Evolutionary conservation across 2,329 filamentous ascomycete species (phyloP), one percentile per base, ranked within the genome.

Genomic region (Cytospora piceae): DNA sequence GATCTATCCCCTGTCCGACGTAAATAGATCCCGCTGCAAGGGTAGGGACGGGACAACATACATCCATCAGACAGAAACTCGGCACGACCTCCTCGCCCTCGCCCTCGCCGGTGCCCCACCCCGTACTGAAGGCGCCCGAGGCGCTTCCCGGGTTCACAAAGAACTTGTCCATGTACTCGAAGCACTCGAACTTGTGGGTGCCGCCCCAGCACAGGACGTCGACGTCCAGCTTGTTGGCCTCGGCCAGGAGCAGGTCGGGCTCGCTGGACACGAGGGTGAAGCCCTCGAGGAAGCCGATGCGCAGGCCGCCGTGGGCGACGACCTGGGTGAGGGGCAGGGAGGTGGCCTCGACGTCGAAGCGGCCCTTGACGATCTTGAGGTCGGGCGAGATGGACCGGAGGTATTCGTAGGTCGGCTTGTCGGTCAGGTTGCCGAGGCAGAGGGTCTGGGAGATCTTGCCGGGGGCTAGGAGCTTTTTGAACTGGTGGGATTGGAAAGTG

Each of bases 41-140:
- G 22, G 31, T 24, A 34, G 29, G 15, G 58, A 7, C 42, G 31
- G 64, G 22, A n/a, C 11, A 63, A 90, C 93, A 82, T 78, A 97
- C 94, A 85, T 98, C 94, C 94, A 98, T 97, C 77, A 98, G 80
- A 74, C 95, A 97, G 78, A 98, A 97, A 76, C 93, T 97, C 31
- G 94, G 94, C 64, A 89, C 89, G 29, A 90, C 91, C 63, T 94
- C 91, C 74, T 91, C 87, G n/a, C 79, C 82, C 51, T 84, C 85
- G 74, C 91, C 87, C 29, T 79, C 82, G 34, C 84, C 85, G 60
- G 80, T 79, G 24, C 79, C 80, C 83, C 85, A 88, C 24, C 84
- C 83, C 1, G 83, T 84, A 27, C 84, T 80, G 69, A 86, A 87
- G 3, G 87, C 87, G 12, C 87, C 87, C 6, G 87, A 90, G 29